Conservation (phyloP, 257 asterid genomes). For the Primulina eburnea region DNA sequence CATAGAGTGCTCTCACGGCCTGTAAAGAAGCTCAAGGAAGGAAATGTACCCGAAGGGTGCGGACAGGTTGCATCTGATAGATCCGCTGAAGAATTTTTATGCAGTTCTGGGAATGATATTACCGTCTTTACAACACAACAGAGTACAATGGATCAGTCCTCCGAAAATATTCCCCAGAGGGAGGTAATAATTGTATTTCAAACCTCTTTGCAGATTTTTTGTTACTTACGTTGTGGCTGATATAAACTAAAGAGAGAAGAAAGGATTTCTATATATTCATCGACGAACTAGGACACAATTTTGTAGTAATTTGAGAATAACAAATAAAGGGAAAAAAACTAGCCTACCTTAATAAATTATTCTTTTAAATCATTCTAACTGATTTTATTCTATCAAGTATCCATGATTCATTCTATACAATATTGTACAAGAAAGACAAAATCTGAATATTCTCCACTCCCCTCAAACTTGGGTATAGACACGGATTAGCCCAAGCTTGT, state of each 20-base stretch:
- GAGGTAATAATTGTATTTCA: slow-evolving; percentile 48
- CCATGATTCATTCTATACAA: too few relatives aligned
- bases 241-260: too few relatives aligned
- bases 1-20: slow-evolving; percentile 26
- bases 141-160: slow-evolving; percentile 32
- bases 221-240: too few relatives aligned
- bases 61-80: slow-evolving; percentile 26
- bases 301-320: too few relatives aligned
- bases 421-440: too few relatives aligned
- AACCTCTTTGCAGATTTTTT: slow-evolving; percentile 14
- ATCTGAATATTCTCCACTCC: too few relatives aligned
- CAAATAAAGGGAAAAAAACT: too few relatives aligned
- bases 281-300: too few relatives aligned
- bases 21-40: slow-evolving; percentile 36
- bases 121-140: slow-evolving; percentile 26
- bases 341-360: too few relatives aligned
- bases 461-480: not conserved
- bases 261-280: too few relatives aligned
- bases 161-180: slow-evolving; percentile 37
- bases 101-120: slow-evolving; percentile 25
- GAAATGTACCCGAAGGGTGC: slow-evolving; percentile 22
- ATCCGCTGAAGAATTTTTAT: slow-evolving; percentile 21
- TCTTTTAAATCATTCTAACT: too few relatives aligned
- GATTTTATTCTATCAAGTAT: too few relatives aligned
- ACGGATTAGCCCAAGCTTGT: not conserved